Evolutionary conservation across 352 stramenopile genomes (phyloP).

Genomic region (Globisporangium irregulare): DNA sequence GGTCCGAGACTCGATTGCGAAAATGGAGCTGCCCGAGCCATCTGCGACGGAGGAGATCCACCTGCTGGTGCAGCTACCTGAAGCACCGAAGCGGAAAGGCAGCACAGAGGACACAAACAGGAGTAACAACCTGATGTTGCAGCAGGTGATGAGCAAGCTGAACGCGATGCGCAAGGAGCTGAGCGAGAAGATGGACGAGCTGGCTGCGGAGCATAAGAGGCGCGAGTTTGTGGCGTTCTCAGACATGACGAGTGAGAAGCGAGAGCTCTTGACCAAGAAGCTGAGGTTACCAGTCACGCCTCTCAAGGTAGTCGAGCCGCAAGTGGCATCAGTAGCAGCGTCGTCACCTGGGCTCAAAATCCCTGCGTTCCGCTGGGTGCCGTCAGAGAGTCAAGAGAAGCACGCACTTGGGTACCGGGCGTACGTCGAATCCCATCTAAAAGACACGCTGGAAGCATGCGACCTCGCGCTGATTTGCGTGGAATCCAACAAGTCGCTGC

Average conservation of each 20-base stretch:
- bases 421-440: slow-evolving; percentile 8
- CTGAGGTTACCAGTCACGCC: not conserved
- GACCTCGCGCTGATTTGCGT: slow-evolving; percentile 10
- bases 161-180: slow-evolving; percentile 4
- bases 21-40: not conserved
- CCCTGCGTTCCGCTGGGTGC: not conserved
- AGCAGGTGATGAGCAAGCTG: slow-evolving; percentile 2
- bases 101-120: not conserved
- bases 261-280: slow-evolving; percentile 4
- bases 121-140: not conserved
- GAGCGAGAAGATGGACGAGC: slow-evolving; percentile 7
- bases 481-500: slow-evolving; percentile 8
- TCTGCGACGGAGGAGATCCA: slow-evolving; percentile 5
- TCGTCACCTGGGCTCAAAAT: not conserved
- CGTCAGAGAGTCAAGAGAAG: not conserved
- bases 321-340: not conserved
- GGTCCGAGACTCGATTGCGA: not conserved
- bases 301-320: not conserved
- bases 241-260: not conserved
- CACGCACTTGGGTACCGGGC: slow-evolving; percentile 11
- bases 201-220: slow-evolving; percentile 3
- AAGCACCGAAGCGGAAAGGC: not conserved
- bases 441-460: slow-evolving; percentile 5
- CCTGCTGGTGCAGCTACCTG: slow-evolving; percentile 7
- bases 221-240: slow-evolving; percentile 8